Conservation (phyloP, 2,329 filamentous ascomycete species). For the Alternaria conjuncta region DNA sequence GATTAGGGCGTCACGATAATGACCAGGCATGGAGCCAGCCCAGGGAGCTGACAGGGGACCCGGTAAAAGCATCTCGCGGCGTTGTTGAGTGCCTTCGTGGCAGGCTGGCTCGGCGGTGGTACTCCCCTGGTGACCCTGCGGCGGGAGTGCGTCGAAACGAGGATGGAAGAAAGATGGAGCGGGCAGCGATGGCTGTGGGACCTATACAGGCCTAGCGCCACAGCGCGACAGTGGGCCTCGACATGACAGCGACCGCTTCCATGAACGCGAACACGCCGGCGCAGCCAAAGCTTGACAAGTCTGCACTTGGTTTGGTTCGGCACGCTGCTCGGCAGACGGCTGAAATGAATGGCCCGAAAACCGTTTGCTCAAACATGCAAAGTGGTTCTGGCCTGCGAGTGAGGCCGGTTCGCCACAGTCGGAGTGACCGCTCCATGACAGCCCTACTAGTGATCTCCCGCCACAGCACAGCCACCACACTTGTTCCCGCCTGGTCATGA, state of each 20-base stretch:
- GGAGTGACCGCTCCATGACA: conserved; percentile 27
- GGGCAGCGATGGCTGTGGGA: conserved; percentile 15
- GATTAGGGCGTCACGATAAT: conserved; percentile 20
- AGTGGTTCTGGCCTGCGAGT: conserved; percentile 21
- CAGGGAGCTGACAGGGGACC: conserved; percentile 8
- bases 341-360: conserved; percentile 14
- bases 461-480: conserved; percentile 34
- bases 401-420: conserved; percentile 30
- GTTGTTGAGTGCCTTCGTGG: neutral
- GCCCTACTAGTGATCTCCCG: conserved; percentile 20
- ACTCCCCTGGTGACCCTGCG: conserved; percentile 14
- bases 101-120: conserved; percentile 6
- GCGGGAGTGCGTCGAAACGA: conserved; percentile 12
- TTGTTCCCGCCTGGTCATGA: conserved; percentile 16
- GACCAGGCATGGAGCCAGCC: conserved; percentile 21
- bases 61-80: conserved; percentile 17
- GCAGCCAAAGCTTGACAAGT: conserved; percentile 12
- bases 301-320: conserved; percentile 13
- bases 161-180: conserved; percentile 14
- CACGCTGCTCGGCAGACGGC: conserved; percentile 18
- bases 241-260: conserved; percentile 19
- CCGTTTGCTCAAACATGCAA: conserved; percentile 18
- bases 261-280: conserved; percentile 4
- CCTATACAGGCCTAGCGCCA: conserved; percentile 28
- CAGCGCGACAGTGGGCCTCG: conserved; percentile 11